These are phyloP conservation scores for Penicillium turbatum DNA, from an alignment of 495 filamentous ascomycete genomes.

Conservation along the genomic window DNA sequence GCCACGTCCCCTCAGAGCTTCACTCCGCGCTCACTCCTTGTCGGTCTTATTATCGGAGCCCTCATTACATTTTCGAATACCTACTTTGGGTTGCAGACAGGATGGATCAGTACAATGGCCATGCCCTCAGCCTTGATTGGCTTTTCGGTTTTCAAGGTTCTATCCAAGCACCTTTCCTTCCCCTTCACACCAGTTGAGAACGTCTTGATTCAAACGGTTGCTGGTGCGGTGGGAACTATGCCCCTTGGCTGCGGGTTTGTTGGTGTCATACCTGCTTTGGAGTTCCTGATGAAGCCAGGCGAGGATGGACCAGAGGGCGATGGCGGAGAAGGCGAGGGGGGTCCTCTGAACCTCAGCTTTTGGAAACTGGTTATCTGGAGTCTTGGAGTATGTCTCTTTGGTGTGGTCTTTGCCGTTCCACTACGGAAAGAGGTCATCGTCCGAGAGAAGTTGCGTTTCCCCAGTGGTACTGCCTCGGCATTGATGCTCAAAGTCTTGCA, in stretches of 20 bases:
- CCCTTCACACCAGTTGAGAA: slow-evolving; percentile 96
- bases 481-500: slow-evolving; percentile 88
- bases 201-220: slow-evolving; percentile 94
- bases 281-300: slow-evolving; percentile 70
- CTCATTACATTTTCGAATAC: slow-evolving; percentile 94
- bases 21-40: slow-evolving; percentile 72
- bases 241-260: slow-evolving; percentile 95
- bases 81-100: slow-evolving; percentile 97
- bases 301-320: slow-evolving; percentile 54
- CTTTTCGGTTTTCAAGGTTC: slow-evolving; percentile 88
- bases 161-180: slow-evolving; percentile 62
- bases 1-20: slow-evolving; percentile 54
- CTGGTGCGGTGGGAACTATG: slow-evolving; percentile 94
- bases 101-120: slow-evolving; percentile 80
- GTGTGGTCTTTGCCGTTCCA: slow-evolving; percentile 93
- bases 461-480: slow-evolving; percentile 90
- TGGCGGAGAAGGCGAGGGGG: slow-evolving; percentile 57
- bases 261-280: slow-evolving; percentile 85
- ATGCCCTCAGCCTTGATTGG: slow-evolving; percentile 95
- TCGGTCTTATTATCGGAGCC: slow-evolving; percentile 78
- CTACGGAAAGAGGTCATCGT: slow-evolving; percentile 85
- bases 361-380: slow-evolving; percentile 83
- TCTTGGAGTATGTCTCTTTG: slow-evolving; percentile 88
- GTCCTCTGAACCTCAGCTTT: slow-evolving; percentile 66
- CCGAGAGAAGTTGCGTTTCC: slow-evolving; percentile 86